A percentile compares a stretch with the other conserved stretches of the same genome.
Conservation (phyloP, 805 yeast species). For the Ogataea naganishii region DNA sequence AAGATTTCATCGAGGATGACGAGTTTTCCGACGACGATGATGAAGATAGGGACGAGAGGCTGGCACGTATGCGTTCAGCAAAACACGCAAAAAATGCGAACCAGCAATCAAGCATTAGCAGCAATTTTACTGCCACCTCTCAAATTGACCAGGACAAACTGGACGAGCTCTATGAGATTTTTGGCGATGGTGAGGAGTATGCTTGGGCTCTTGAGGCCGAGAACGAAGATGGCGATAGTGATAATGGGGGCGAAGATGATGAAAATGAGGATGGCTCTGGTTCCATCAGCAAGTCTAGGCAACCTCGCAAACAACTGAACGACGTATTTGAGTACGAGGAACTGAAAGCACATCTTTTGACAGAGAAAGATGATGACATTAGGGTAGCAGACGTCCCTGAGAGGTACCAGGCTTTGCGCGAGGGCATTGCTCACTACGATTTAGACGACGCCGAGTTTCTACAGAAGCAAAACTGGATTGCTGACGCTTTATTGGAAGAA, state of each 20-base stretch:
- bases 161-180: constrained; percentile 88
- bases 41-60: constrained; percentile 44
- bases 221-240: constrained; percentile 49
- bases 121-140: constrained; percentile 21
- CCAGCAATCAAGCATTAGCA: too few species aligned
- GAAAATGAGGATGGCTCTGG: constrained; percentile 25
- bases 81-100: constrained; percentile 17
- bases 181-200: constrained; percentile 95
- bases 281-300: constrained; percentile 17
- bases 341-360: constrained; percentile 80
- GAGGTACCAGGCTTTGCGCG: constrained; percentile 74
- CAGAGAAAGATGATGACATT: constrained; percentile 84
- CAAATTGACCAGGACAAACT: constrained; percentile 82
- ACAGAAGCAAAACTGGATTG: constrained; percentile 74
- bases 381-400: constrained; percentile 88
- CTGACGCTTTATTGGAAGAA: constrained; percentile 51
- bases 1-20: constrained; percentile 96
- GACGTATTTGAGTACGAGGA: constrained; percentile 95
- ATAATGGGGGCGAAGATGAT: constrained; percentile 39
- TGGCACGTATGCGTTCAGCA: constrained; percentile 26
- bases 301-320: constrained; percentile 41
- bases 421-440: constrained; percentile 57
- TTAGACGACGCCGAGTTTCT: constrained; percentile 60
- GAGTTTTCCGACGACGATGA: constrained; percentile 90
- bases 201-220: constrained; percentile 97